phyloP scores from a whole-genome alignment of 352 stramenopile species.

The Globisporangium nunn region DNA sequence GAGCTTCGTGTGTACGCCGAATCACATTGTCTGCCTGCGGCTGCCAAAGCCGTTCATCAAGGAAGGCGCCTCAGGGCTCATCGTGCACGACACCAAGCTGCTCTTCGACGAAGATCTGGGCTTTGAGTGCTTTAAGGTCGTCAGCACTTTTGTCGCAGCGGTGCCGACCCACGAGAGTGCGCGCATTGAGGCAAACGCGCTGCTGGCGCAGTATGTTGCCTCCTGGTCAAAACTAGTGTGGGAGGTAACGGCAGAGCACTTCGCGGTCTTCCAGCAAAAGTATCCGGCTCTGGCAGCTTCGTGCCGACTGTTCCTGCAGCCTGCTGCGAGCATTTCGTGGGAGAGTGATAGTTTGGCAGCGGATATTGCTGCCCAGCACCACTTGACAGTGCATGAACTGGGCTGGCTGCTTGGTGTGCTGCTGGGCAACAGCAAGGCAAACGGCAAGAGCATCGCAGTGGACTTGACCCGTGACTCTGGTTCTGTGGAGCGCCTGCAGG shows the following conservation, averaged over 20 bases:
- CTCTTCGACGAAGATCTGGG: background rate
- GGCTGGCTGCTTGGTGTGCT: background rate
- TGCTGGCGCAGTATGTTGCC: background rate
- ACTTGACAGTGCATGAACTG: background rate
- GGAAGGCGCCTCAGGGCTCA: background rate
- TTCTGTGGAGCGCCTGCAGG: background rate
- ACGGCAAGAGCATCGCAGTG: background rate
- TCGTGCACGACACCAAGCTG: background rate
- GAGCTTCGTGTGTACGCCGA: constrained; percentile 6
- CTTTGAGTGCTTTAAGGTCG: background rate
- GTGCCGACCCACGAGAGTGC: background rate
- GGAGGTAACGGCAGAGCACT: background rate
- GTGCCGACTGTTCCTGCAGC: background rate
- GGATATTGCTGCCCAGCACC: background rate
- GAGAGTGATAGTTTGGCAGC: background rate
- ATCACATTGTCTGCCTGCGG: constrained; percentile 10
- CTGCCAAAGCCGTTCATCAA: constrained; percentile 7
- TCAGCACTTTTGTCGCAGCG: background rate
- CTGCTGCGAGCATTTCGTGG: background rate
- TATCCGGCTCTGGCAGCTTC: background rate
- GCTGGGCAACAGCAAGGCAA: background rate
- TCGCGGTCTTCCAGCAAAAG: background rate
- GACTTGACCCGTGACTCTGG: background rate
- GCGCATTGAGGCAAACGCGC: background rate
- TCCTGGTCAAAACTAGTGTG: background rate